Evolutionary conservation across 192 early-diverging fungal species (phyloP).

Genomic region (Allomyces macrogynus): DNA sequence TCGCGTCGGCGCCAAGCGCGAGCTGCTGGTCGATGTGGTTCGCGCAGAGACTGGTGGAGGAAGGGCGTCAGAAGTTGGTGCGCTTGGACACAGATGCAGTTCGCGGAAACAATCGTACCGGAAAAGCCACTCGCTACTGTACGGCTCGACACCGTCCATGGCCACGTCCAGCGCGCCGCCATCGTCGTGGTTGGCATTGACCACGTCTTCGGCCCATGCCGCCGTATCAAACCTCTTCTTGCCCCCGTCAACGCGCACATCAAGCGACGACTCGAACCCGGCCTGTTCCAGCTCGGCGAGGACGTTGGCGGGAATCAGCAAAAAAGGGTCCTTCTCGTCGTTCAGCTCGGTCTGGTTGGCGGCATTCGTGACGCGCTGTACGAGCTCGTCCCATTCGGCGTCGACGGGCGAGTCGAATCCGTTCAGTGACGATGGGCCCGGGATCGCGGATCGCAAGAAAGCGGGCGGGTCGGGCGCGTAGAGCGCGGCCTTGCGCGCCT

Average conservation of each 20-base stretch:
- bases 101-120: neutral
- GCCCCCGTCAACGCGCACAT: neutral
- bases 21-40: neutral
- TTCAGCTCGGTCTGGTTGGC: neutral
- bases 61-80: neutral
- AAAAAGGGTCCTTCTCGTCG: neutral
- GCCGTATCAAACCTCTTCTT: no score
- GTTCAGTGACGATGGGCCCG: neutral
- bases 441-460: neutral
- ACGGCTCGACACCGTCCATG: no score
- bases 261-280: neutral
- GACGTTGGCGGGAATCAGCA: no score
- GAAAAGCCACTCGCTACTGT: no score
- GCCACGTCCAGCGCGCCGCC: no score
- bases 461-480: neutral
- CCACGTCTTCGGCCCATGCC: no score
- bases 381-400: neutral
- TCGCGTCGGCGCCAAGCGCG: neutral
- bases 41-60: neutral
- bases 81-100: neutral
- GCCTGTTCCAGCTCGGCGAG: neutral
- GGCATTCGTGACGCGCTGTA: neutral
- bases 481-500: neutral
- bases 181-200: no score
- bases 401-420: neutral